Evolutionary conservation across 306 rosid species (phyloP).

Genomic region (Vigna unguiculata): DNA sequence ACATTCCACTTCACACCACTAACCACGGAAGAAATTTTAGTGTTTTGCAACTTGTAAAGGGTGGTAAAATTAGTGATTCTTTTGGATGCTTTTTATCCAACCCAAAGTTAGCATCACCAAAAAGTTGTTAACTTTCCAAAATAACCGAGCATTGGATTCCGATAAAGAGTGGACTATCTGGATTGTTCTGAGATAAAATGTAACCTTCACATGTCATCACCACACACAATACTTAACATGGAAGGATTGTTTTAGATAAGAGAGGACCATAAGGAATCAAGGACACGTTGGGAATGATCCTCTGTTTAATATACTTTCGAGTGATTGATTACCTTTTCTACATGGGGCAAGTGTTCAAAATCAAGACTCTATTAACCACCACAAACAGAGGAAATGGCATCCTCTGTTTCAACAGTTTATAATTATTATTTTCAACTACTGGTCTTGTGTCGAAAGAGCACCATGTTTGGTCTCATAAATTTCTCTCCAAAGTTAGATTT

Average conservation of each 20-base stretch:
- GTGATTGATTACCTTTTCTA: conserved; percentile 28
- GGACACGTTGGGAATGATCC: conserved; percentile 18
- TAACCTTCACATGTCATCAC: conserved; percentile 34
- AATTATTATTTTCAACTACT: neutral
- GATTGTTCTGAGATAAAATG: conserved; percentile 44
- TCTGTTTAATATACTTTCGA: neutral
- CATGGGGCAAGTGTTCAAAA: neutral
- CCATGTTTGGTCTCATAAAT: conserved; percentile 20
- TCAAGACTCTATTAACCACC: conserved; percentile 37
- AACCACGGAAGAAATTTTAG: conserved; percentile 36
- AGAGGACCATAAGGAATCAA: neutral
- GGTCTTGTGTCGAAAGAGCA: conserved; percentile 1
- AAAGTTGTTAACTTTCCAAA: conserved; percentile 39
- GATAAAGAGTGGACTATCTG: conserved; percentile 36
- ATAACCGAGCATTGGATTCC: conserved; percentile 59
- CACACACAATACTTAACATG: conserved; percentile 26
- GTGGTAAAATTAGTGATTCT: conserved; percentile 27
- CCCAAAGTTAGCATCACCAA: conserved; percentile 18
- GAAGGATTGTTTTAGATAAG: conserved; percentile 23
- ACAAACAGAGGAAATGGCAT: conserved; percentile 34
- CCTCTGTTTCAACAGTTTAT: conserved; percentile 27
- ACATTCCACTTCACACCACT: conserved; percentile 46
- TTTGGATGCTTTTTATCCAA: conserved; percentile 48
- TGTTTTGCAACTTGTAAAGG: conserved; percentile 20
- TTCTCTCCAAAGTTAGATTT: neutral